Percentiles rank a stretch among this genome's conserved stretches.
Evolutionary conservation across 495 filamentous ascomycete genomes (phyloP).

Genomic region (Ascobolus immersus): DNA sequence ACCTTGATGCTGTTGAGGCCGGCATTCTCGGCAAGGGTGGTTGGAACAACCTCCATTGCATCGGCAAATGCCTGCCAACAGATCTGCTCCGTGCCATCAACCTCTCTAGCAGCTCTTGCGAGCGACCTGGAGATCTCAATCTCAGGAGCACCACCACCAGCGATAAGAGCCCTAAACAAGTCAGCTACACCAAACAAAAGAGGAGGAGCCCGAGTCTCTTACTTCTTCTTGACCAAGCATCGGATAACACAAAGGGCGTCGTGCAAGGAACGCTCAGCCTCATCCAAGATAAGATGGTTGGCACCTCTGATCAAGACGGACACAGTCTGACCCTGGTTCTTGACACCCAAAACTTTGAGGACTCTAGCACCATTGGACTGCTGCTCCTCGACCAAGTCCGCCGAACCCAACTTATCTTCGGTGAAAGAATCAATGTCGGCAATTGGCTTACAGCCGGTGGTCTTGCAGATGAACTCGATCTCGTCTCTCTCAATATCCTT

Average conservation of each 20-base stretch:
- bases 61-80: slow-evolving; percentile 98
- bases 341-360: slow-evolving; percentile 84
- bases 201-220: neutral
- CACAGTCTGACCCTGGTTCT: slow-evolving; percentile 56
- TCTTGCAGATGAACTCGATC: slow-evolving; percentile 97
- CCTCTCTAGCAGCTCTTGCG: slow-evolving; percentile 48
- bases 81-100: slow-evolving; percentile 78
- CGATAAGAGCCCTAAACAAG: slow-evolving; percentile 42
- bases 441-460: slow-evolving; percentile 92
- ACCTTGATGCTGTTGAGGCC: slow-evolving; percentile 95
- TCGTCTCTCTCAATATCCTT: slow-evolving; percentile 98
- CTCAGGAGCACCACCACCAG: slow-evolving; percentile 86
- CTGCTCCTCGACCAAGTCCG: slow-evolving; percentile 80
- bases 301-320: slow-evolving; percentile 85
- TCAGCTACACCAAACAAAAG: neutral
- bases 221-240: slow-evolving; percentile 92
- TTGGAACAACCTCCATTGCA: slow-evolving; percentile 90
- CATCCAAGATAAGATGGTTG: slow-evolving; percentile 82
- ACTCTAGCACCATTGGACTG: slow-evolving; percentile 67
- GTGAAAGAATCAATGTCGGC: slow-evolving; percentile 97
- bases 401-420: slow-evolving; percentile 93
- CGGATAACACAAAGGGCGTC: slow-evolving; percentile 94
- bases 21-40: slow-evolving; percentile 89
- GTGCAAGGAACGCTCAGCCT: slow-evolving; percentile 85
- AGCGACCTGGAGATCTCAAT: slow-evolving; percentile 75